Evolutionary conservation across 1,139 yeast species (phyloP), one percentile per base, ranked within the genome.

Genomic region (Petasospora rhodanensis): DNA sequence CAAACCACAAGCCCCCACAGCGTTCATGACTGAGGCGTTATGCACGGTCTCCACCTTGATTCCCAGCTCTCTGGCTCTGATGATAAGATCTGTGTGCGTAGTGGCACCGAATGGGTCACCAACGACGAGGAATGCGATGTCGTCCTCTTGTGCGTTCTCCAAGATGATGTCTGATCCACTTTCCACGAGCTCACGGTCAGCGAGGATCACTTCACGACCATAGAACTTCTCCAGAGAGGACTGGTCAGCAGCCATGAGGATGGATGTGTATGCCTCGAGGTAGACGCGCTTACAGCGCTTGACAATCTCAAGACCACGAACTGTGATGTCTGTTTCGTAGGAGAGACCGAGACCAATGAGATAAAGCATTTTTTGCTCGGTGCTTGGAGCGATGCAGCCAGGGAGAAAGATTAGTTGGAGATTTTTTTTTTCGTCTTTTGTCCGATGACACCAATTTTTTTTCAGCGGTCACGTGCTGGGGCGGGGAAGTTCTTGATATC

Each of bases 21-120:
- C 98, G 56, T 91, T 91, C 96, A 91, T 87, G 15, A 91, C 94
- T 16, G 95, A 84, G 3, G 98, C 98, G 59, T 91, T 91, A 62
- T 91, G 98, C 39, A 91, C 76, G 31, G 84, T 74, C 53, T 84
- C 93, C 28, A 84, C 86, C 37, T 71, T 66, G 53, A 91, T 85
- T 2, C 76, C 76, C 43, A 79, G 68, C 58, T 84, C 95, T 48
- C 95, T 73, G 22, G 97, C 97, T 50, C 98, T 70, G 39, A 91
- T 73, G 24, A 87, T 86, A 45, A 91, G 70, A 62, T 91, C 98
- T 0, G 96, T 86, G 59, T 91, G 98, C 0, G 98, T 91, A 5
- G 98, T 91, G 26, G 98, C 98, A 21, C 98, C 98, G 56, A 86
- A 89, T 22, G 94, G 95, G 56, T 91, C 98, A 24, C 98, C 98